A percentile compares a stretch with the other conserved stretches of the same genome.
phyloP scores from a whole-genome alignment of 805 yeast genomes.

The Wickerhamiella azyma region DNA sequence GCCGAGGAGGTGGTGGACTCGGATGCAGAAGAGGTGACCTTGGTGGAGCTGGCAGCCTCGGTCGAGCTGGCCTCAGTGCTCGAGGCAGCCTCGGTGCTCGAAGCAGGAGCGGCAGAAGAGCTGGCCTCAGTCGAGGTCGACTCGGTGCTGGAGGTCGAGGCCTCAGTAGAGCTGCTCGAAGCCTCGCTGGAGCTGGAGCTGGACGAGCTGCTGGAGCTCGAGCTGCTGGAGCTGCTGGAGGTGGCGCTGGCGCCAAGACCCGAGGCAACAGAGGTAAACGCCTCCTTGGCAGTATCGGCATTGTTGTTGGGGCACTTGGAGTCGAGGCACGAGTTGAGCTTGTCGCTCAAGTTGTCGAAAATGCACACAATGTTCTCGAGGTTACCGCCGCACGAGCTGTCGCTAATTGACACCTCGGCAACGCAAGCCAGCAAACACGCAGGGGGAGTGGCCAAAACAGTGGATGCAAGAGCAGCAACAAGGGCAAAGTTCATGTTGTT shows the following conservation, averaged over 20 bases:
- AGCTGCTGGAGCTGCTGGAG: not conserved
- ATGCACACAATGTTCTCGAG: conserved; percentile 34
- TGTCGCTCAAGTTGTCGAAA: conserved; percentile 36
- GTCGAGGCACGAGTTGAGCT: conserved; percentile 49
- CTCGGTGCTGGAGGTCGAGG: conserved; percentile 5
- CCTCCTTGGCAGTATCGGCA: conserved; percentile 43
- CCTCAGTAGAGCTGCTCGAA: conserved; percentile 1
- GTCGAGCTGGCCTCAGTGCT: not conserved
- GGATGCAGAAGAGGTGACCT: not conserved
- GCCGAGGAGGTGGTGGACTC: not conserved
- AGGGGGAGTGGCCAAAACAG: conserved; percentile 63
- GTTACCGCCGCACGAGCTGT: conserved; percentile 32
- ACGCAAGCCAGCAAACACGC: conserved; percentile 89
- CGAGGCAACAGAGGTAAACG: conserved; percentile 32
- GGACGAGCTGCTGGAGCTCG: conserved; percentile 9
- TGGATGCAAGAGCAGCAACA: conserved; percentile 30
- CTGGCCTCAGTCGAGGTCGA: conserved; percentile 3
- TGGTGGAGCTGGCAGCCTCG: not conserved
- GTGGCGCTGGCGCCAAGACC: conserved; percentile 10
- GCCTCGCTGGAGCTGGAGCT: conserved; percentile 8
- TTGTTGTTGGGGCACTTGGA: conserved; percentile 46
- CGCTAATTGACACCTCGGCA: conserved; percentile 38
- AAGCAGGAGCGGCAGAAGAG: no score
- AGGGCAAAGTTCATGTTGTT: conserved; percentile 20
- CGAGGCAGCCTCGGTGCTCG: conserved; percentile 1